phyloP scores from a whole-genome alignment of 2,329 filamentous ascomycete species.

The Helotiales sp. region DNA sequence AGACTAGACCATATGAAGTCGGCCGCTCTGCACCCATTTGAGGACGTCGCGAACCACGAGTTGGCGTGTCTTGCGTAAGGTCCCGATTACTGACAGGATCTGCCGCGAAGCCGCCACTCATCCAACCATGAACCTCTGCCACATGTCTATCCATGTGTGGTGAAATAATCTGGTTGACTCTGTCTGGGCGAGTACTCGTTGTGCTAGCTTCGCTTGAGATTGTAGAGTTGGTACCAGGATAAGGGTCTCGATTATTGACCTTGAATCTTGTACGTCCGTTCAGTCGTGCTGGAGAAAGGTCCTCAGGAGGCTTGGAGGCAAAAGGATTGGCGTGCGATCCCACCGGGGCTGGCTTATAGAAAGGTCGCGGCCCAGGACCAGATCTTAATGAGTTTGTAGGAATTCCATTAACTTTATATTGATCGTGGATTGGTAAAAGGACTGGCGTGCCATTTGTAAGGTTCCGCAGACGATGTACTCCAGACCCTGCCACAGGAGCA shows the following conservation, averaged over 20 bases:
- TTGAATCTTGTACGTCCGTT: neutral
- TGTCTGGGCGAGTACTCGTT: neutral
- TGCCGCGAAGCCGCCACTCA: too few species aligned
- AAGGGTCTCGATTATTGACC: neutral
- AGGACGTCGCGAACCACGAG: too few species aligned
- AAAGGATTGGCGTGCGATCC: conserved; percentile 31
- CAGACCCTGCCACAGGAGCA: conserved; percentile 24
- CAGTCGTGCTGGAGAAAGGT: conserved; percentile 9
- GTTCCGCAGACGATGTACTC: conserved; percentile 32
- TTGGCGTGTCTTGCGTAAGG: neutral
- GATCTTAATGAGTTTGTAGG: conserved; percentile 30
- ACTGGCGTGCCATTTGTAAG: conserved; percentile 30
- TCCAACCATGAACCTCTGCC: neutral
- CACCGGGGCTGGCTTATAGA: conserved; percentile 24
- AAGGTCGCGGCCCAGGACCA: conserved; percentile 16
- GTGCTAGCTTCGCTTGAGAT: neutral
- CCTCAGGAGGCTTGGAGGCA: conserved; percentile 27
- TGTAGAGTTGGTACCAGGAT: neutral
- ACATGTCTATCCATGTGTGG: neutral
- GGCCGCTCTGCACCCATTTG: neutral
- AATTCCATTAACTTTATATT: conserved; percentile 34
- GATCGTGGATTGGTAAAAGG: conserved; percentile 27
- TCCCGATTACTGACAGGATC: neutral
- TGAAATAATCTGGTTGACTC: too few species aligned
- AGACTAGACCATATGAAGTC: neutral